A percentile compares a stretch with the other conserved stretches of the same genome.
Conservation (phyloP, 2,329 filamentous ascomycete genomes). For the Epichloe scottii region DNA sequence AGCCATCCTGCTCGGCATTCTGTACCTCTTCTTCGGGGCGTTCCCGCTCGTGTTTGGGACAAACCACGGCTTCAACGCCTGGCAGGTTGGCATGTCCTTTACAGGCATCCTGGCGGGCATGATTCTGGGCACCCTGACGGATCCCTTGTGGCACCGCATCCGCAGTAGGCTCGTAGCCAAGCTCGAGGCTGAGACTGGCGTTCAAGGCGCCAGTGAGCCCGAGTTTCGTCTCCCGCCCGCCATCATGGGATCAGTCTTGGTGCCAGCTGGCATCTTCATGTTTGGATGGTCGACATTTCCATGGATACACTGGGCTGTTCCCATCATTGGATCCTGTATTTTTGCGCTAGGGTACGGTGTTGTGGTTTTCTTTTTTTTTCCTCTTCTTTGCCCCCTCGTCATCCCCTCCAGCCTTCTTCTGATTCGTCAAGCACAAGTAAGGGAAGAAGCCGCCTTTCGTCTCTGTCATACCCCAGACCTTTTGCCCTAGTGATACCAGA, state of each 20-base stretch:
- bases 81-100: slow-evolving; percentile 71
- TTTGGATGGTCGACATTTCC: slow-evolving; percentile 78
- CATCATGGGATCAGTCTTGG: slow-evolving; percentile 61
- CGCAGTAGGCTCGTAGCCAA: slow-evolving; percentile 44
- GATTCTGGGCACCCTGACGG: slow-evolving; percentile 46
- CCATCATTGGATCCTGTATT: slow-evolving; percentile 58
- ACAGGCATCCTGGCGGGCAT: slow-evolving; percentile 59
- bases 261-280: slow-evolving; percentile 73
- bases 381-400: background rate
- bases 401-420: background rate
- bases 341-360: slow-evolving; percentile 59
- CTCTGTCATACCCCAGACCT: slow-evolving; percentile 6
- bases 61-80: slow-evolving; percentile 65
- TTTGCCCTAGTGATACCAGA: too few species aligned
- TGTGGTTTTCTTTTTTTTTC: background rate
- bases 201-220: slow-evolving; percentile 56
- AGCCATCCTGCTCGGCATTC: slow-evolving; percentile 71
- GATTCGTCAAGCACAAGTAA: background rate
- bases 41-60: slow-evolving; percentile 68
- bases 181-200: slow-evolving; percentile 36
- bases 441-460: background rate
- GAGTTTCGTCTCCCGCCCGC: slow-evolving; percentile 74
- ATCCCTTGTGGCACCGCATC: slow-evolving; percentile 53
- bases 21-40: slow-evolving; percentile 86
- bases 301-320: slow-evolving; percentile 62